These are phyloP conservation scores for Stentor roeselii DNA, from an alignment of 73 alveolate genomes.

Conservation along the genomic window DNA sequence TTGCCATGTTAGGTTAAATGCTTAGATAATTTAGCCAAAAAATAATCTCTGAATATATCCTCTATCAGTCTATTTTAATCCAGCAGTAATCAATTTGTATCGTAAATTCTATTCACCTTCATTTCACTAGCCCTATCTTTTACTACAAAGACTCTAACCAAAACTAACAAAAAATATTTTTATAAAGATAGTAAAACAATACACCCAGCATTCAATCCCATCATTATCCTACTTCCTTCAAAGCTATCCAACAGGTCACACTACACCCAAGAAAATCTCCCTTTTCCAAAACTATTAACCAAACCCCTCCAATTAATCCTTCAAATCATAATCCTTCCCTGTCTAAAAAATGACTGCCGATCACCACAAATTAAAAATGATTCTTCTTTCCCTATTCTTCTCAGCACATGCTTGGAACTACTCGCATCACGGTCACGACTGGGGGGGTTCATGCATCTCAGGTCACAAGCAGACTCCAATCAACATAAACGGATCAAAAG, in stretches of 20 bases:
- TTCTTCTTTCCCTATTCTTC: background rate
- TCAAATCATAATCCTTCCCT: background rate
- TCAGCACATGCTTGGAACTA: conserved; percentile 8
- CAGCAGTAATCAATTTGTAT: background rate
- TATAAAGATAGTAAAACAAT: background rate
- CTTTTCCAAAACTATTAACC: too few relatives aligned
- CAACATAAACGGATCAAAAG: background rate
- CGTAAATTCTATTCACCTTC: background rate
- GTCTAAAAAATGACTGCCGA: background rate
- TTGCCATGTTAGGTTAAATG: background rate
- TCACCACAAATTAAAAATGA: background rate
- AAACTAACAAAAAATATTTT: background rate
- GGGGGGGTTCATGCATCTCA: background rate
- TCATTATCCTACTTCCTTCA: background rate
- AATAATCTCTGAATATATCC: background rate
- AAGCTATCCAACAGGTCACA: background rate
- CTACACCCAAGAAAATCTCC: background rate
- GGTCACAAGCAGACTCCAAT: conserved; percentile 26
- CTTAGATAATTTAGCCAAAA: background rate
- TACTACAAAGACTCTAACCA: background rate
- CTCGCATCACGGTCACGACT: background rate
- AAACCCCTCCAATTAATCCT: background rate
- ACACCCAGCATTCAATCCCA: background rate
- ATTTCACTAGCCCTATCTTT: too few relatives aligned
- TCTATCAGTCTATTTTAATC: background rate